Base-by-base conservation (phyloP, 2,329 filamentous ascomycete genomes). In the Botrytis hyacinthi region DNA sequence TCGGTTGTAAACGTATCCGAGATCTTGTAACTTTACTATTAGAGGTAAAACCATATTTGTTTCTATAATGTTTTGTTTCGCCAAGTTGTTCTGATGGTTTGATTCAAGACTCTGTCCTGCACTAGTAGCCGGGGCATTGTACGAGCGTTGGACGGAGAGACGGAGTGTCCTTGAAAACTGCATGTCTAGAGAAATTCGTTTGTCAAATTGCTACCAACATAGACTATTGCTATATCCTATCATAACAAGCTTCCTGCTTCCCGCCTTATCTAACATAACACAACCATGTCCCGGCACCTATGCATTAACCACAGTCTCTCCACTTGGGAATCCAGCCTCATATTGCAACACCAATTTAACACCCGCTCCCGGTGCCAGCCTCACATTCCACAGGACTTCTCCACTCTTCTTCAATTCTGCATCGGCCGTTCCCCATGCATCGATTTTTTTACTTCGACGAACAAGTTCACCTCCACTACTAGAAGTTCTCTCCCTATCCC, bases 341-440 rank as follows among this genome's bases (percentile, higher is more conserved):
- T 92, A 92, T 82, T 90, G 88, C 74, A 93, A 79, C 37, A 82
- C 82, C 75, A 92, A 80, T 80, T 86, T 87, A 26, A 88, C 87
- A 5, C 86, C 84, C 77, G 86, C 85, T 40, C 89, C 88, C 0
- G 88, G 84, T 74, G 89, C 87, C 69, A 92, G 80, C 61, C 80
- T 83, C 18, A 92, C 85, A 70, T 87, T 84, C 88, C 89, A 92
- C 71, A 81, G 80, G 7, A 92, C 80, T 80, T 90, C 86, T 3
- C 89, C 89, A 7, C 81, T 83, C 81, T 89, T 88, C 80, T 85
- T 87, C 70, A 90, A 78, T n/a, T 76, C 81, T 0, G 87, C 88
- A 3, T 82, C 82, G 4, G 88, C 89, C 72, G 80, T 85, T 5
- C 88, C 90, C 87, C 88, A 90, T 79, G 80, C 73, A 82, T 44